Evolutionary conservation across 139 green algal species (phyloP), one percentile per base, ranked within the genome.

Genomic region (Limnomonas spitsbergensis): DNA sequence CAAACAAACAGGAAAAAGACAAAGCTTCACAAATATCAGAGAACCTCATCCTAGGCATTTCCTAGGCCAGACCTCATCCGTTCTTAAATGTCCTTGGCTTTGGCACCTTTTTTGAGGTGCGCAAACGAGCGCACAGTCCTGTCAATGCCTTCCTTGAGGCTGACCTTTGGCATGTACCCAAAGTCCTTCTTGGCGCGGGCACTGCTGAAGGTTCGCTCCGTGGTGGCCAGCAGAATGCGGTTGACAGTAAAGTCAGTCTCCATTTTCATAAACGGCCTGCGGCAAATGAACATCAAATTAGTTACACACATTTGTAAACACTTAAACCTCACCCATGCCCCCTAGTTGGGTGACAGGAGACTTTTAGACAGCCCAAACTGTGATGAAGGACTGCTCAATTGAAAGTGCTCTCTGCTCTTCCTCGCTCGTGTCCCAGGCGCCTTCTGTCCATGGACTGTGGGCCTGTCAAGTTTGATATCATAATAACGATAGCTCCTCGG

Each of bases 181-280:
- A 96, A 77, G 34, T 92, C 83, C 0, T 69, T 34, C 26, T 69
- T 69, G 0, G 92, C 92, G 0, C 35, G 34, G 0, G 69, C 66
- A 53, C 71, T 89, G 35, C 67, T 85, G 40, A 95, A 89, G n/a
- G 73, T 88, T 4, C 92, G 82, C 47, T 91, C 87, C 38, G 78
- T 82, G 32, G 84, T 80, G 7, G 89, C 78, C 7, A 95, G 78
- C 4, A 78, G 84, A 38, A 95, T 88, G 66, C 85, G 78, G 67
- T 88, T 88, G 31, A 91, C 85, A 0, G 89, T 95, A 71, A 97
- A 93, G 79, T 95, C 89, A 1, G 78, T 86, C 26, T 83, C 75
- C 38, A 94, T 54, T 31, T 83, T 52, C 79, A 86, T 87, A 20
- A 70, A 35, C 4, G 56, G 56, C 4, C 56, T 70, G 56, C 47